Base-by-base conservation (phyloP, 2,329 filamentous ascomycete genomes). In the Fusarium solani-melongenae region DNA sequence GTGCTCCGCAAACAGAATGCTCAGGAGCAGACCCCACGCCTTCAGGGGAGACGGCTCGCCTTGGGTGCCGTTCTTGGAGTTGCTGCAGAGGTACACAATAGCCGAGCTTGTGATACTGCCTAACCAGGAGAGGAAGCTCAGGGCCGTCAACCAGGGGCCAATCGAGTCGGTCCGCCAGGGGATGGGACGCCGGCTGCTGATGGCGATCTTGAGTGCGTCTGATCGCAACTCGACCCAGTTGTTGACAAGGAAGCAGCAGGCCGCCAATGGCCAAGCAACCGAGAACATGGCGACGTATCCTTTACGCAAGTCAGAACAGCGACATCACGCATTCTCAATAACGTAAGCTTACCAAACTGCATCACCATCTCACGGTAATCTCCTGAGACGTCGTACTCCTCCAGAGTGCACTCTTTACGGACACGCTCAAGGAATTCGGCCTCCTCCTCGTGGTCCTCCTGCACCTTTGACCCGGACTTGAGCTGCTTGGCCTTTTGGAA, bases 201-300 rank as follows among this genome's bases (percentile, higher is more conserved):
- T 88, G 64, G 95, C 95, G 77, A 98, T 97, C 82, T 99, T 99
- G 84, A 98, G 89, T 3, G 96, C 95, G 80, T 99, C 96, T 1
- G 94, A 94, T 46, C 96, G 93, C 41, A 98, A 89, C 81, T 98
- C 96, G 66, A 99, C 86, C 95, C 96, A 98, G 84, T 98, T 97
- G 84, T 98, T 98, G 82, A 96, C 86, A 14, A 98, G 85, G 85
- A 98, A 98, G 2, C 93, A 96, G 65, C 94, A 88, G 2, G 93
- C 92, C 0, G 96, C 95, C n/a, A 98, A 86, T 0, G 96, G 96
- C 96, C 96, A 99, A 63, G 98, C 91, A 3, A 96, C 93, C 0
- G 94, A 96, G 82, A 98, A 98, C 11, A 98, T 88, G 0, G 93
- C 92, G 1, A 99, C 88, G 81, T 98, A 98, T 33, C 95, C 94